These are phyloP conservation scores for Medicago truncatula DNA, from an alignment of 306 rosid species.

Conservation along the genomic window DNA sequence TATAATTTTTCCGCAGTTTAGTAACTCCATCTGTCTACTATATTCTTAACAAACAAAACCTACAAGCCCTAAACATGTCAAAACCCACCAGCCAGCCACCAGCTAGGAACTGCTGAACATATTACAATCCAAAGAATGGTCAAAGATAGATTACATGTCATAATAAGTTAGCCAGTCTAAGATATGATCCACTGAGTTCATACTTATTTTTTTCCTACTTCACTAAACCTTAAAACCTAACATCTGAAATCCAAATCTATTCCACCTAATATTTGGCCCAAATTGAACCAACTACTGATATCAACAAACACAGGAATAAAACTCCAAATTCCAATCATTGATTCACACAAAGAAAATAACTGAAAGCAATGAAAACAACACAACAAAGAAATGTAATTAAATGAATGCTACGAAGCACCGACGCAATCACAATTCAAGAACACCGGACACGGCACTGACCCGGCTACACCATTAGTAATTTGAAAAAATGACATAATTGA, in stretches of 20 bases:
- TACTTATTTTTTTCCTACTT: neutral
- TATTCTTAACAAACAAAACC: neutral
- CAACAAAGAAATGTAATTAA: neutral
- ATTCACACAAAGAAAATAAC: neutral
- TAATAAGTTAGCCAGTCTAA: neutral
- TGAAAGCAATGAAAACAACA: neutral
- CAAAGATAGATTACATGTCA: neutral
- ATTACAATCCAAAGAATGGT: neutral
- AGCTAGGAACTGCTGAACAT: constrained; percentile 1
- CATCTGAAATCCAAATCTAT: neutral
- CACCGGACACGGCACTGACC: no score
- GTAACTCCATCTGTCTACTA: neutral
- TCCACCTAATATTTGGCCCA: neutral
- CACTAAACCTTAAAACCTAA: constrained; percentile 5
- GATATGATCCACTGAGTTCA: neutral
- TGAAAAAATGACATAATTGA: no score
- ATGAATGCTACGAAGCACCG: neutral
- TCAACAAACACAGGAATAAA: constrained; percentile 18
- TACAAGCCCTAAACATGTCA: neutral
- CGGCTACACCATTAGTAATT: no score
- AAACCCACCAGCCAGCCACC: neutral
- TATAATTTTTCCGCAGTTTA: neutral
- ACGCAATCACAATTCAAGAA: no score
- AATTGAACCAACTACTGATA: neutral
- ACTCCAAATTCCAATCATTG: neutral